These are phyloP conservation scores for Fusarium ramigenum DNA, from an alignment of 2,329 filamentous ascomycete species.

Conservation along the genomic window DNA sequence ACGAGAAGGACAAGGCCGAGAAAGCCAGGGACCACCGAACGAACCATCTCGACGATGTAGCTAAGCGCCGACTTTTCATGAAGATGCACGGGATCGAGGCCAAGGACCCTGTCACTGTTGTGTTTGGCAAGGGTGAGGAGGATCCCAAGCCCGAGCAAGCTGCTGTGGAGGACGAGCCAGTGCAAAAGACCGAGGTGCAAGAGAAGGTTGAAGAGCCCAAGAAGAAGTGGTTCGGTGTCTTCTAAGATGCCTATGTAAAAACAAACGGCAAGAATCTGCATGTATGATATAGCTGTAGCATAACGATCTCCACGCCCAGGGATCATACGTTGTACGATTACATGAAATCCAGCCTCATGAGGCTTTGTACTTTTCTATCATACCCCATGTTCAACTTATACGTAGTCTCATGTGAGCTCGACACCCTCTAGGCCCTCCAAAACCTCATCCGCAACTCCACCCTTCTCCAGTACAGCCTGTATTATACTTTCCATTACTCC, in stretches of 20 bases:
- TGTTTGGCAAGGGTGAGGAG: constrained; percentile 51
- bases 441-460: constrained; percentile 87
- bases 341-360: constrained; percentile 19
- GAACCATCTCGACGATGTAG: constrained; percentile 82
- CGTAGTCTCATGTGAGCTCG: constrained; percentile 63
- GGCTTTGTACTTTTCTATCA: constrained; percentile 7
- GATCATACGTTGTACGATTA: constrained; percentile 34
- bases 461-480: constrained; percentile 77
- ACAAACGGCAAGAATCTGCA: constrained; percentile 11
- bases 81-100: constrained; percentile 84
- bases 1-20: constrained; percentile 75
- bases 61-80: constrained; percentile 86
- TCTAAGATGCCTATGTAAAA: constrained; percentile 56
- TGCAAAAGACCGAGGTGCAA: constrained; percentile 39
- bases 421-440: constrained; percentile 82
- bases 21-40: constrained; percentile 77
- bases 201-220: constrained; percentile 49
- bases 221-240: constrained; percentile 89
- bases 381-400: neutral
- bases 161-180: constrained; percentile 50
- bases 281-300: constrained; percentile 34
- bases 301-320: constrained; percentile 16
- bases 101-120: constrained; percentile 62
- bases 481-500: constrained; percentile 77
- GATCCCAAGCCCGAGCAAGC: constrained; percentile 48